A percentile compares a stretch with the other conserved stretches of the same genome.
These are phyloP conservation scores for Pleurotus eryngii DNA, from an alignment of 768 basidiomycete genomes.

Conservation along the genomic window DNA sequence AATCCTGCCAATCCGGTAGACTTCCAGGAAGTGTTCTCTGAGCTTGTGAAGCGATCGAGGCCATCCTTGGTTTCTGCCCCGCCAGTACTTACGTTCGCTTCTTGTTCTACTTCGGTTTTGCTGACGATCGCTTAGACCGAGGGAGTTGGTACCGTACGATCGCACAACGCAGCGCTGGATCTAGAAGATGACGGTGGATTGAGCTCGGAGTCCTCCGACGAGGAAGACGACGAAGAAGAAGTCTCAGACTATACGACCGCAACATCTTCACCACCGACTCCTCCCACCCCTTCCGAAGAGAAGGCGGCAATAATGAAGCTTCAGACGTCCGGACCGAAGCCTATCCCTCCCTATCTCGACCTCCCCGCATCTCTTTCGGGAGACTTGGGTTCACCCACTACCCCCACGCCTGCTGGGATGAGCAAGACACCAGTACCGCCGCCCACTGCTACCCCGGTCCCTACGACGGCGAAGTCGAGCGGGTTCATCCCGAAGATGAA, in stretches of 20 bases:
- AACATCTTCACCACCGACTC: slow-evolving; percentile 12
- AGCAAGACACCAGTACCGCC: slow-evolving; percentile 6
- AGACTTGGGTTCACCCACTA: slow-evolving; percentile 1
- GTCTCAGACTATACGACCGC: slow-evolving; percentile 17
- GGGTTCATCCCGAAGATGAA: slow-evolving; percentile 10
- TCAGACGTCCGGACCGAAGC: neutral
- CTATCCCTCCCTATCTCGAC: neutral
- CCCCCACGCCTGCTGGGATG: neutral
- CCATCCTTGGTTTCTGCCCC: slow-evolving; percentile 73
- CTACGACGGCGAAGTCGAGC: neutral
- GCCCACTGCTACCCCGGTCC: neutral
- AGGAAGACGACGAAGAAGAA: slow-evolving; percentile 30
- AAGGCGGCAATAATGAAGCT: neutral
- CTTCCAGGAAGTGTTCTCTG: slow-evolving; percentile 58
- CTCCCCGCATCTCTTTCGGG: slow-evolving; percentile 5
- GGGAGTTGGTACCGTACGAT: slow-evolving; percentile 81
- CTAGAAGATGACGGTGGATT: slow-evolving; percentile 80
- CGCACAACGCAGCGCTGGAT: slow-evolving; percentile 48
- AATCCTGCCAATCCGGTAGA: slow-evolving; percentile 41
- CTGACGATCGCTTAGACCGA: slow-evolving; percentile 53
- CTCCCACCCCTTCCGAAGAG: neutral
- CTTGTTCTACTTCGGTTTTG: neutral
- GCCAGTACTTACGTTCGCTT: slow-evolving; percentile 44
- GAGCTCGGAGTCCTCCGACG: slow-evolving; percentile 38
- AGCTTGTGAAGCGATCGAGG: slow-evolving; percentile 61